phyloP scores from a whole-genome alignment of 257 asterid genomes.

The Ehretia macrophylla region DNA sequence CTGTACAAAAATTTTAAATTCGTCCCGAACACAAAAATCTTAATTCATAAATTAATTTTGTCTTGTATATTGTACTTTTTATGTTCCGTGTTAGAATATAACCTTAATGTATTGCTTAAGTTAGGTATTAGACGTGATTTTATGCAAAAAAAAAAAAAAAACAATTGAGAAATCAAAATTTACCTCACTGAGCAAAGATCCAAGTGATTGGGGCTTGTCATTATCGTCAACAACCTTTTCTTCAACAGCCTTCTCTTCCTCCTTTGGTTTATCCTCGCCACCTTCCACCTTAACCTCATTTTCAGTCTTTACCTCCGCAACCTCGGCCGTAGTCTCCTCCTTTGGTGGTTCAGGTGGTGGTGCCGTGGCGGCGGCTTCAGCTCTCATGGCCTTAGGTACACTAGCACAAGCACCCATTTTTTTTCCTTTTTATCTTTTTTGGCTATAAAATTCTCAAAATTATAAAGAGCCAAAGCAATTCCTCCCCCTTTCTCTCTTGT shows the following conservation, averaged over 20 bases:
- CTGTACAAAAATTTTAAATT: too few relatives aligned
- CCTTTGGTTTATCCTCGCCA: slow-evolving; percentile 7
- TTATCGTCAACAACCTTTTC: slow-evolving; percentile 17
- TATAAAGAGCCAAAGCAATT: slow-evolving; percentile 7
- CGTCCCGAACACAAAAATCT: too few relatives aligned
- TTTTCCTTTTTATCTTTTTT: not conserved
- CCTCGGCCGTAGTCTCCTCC: slow-evolving; percentile 34
- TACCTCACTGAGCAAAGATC: too few relatives aligned
- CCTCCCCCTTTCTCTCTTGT: slow-evolving; percentile 10
- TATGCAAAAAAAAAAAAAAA: too few relatives aligned
- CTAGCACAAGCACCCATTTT: slow-evolving; percentile 62
- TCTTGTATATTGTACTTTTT: too few relatives aligned
- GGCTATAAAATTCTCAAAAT: not conserved
- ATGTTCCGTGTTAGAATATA: too few relatives aligned
- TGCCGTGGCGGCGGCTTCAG: slow-evolving; percentile 20
- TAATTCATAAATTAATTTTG: too few relatives aligned
- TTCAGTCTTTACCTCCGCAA: slow-evolving; percentile 21
- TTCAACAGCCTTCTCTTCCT: slow-evolving; percentile 13
- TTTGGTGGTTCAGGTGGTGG: slow-evolving; percentile 37
- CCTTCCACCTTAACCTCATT: slow-evolving; percentile 22
- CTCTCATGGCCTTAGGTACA: slow-evolving; percentile 46
- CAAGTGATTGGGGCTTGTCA: too few relatives aligned
- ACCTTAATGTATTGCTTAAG: too few relatives aligned
- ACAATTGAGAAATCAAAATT: too few relatives aligned
- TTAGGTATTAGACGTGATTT: too few relatives aligned